These are phyloP conservation scores for Fennellomyces sp. DNA, from an alignment of 371 early-diverging fungal genomes.

Conservation along the genomic window DNA sequence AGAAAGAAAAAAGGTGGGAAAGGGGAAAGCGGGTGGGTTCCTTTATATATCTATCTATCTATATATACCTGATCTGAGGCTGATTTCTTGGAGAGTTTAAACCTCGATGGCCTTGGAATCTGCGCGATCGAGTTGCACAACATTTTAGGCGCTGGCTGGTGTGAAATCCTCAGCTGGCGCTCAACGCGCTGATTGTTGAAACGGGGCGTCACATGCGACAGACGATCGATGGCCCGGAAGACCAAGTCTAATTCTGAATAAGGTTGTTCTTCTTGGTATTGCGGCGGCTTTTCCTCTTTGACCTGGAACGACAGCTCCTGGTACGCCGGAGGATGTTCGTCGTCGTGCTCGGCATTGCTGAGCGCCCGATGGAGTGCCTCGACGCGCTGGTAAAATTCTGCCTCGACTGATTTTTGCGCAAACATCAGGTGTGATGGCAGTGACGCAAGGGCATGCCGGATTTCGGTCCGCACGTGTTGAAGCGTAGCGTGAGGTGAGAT, in stretches of 20 bases:
- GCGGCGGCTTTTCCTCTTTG: slow-evolving; percentile 4
- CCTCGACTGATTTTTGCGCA: background rate
- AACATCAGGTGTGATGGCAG: background rate
- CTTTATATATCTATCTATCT: no score
- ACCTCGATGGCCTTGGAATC: background rate
- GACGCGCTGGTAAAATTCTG: slow-evolving; percentile 1
- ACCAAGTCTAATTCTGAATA: background rate
- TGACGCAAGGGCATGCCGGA: background rate
- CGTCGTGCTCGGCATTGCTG: background rate
- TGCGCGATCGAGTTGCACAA: slow-evolving; percentile 5
- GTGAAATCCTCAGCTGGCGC: background rate
- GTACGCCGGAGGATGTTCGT: slow-evolving; percentile 6
- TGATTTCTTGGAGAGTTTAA: background rate
- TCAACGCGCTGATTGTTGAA: slow-evolving; percentile 9
- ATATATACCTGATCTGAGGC: background rate
- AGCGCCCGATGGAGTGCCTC: background rate
- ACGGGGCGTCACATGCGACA: background rate
- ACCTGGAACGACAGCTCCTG: background rate
- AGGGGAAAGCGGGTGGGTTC: background rate
- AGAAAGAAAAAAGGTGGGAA: background rate
- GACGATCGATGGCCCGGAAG: background rate
- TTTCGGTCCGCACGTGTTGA: background rate
- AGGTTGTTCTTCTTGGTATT: background rate
- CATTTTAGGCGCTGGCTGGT: background rate
- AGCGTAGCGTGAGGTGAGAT: background rate